These are phyloP conservation scores for Xylariaceae sp. DNA, from an alignment of 2,329 filamentous ascomycete species.

Conservation along the genomic window DNA sequence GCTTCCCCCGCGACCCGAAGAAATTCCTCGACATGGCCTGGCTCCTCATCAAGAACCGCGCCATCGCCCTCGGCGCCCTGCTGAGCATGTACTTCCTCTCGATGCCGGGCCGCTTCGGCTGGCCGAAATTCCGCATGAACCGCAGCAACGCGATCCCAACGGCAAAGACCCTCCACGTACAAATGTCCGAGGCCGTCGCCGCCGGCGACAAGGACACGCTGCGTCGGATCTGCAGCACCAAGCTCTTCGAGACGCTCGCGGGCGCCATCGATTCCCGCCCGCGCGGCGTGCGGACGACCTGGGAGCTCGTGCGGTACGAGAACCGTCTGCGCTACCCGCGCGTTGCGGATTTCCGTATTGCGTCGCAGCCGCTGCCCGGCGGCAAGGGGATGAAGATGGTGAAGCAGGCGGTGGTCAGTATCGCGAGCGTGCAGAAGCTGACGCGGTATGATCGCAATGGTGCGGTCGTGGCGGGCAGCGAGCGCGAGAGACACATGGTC, in stretches of 20 bases:
- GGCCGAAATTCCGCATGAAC: conserved; percentile 41
- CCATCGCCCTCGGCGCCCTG: conserved; percentile 33
- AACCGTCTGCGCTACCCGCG: conserved; percentile 39
- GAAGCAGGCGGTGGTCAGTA: conserved; percentile 57
- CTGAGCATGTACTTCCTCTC: conserved; percentile 41
- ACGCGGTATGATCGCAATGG: conserved; percentile 32
- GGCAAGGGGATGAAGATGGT: conserved; percentile 35
- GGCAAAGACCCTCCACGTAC: conserved; percentile 54
- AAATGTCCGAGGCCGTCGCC: conserved; percentile 59
- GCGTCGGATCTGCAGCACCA: conserved; percentile 47
- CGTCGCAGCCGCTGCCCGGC: conserved; percentile 38
- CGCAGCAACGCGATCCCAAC: conserved; percentile 42
- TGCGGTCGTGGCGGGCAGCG: conserved; percentile 40
- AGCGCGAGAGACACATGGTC: conserved; percentile 48
- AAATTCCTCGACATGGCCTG: conserved; percentile 26
- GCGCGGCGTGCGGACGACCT: conserved; percentile 41
- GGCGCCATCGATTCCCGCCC: conserved; percentile 49
- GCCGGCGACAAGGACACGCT: conserved; percentile 49
- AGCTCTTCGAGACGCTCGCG: conserved; percentile 48
- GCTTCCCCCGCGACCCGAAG: conserved; percentile 25
- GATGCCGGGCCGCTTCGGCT: conserved; percentile 38
- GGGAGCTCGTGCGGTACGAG: conserved; percentile 52
- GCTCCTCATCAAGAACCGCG: conserved; percentile 32
- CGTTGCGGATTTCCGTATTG: conserved; percentile 51
- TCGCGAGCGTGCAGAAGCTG: conserved; percentile 52